Base-by-base conservation (phyloP, 306 rosid genomes). In the Luffa acutangula region DNA sequence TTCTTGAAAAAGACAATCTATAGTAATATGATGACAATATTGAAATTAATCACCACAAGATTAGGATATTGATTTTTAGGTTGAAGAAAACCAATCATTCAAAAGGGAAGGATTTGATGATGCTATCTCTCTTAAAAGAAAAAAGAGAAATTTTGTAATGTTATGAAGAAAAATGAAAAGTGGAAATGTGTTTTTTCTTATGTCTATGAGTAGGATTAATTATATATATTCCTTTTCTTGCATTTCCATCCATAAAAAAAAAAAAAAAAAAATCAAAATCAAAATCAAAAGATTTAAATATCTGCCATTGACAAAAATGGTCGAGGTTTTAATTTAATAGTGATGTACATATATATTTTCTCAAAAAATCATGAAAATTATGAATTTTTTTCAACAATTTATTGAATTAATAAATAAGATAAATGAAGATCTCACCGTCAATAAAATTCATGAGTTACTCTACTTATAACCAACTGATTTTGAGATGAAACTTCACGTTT, bases 101-200 rank as follows among this genome's bases (percentile, higher is more conserved):
- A 42, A 43, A 67, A 43, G 33, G 52, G 54, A 5, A 41, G 10
- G 36, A n/a, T 69, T 69, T 43, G 75, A 69, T 69, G 9, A 69
- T 69, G 9, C 17, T 4, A 2, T 69, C 54, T n/a, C 7, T 17
- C 31, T 67, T 9, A 69, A 56, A 69, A 43, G 4, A 69, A 69
- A 72, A 72, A 72, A 72, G 77, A 72, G 58, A 72, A 31, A 25
- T 45, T 72, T 72, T 72, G 77, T 72, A 72, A 72, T 48, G 77
- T 72, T 72, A 48, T 72, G 42, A 46, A 72, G 59, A 46, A 72
- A 72, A 48, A 21, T 0, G 25, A 48, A 72, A 72, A 72, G 58
- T 72, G 42, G 42, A 48, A 66, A 7, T 41, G 11, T 66, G 74
- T 17, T 57, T 64, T 57, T 64, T 66, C 7, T 36, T 41, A 39